A percentile compares a stretch with the other conserved stretches of the same genome.
phyloP scores from a whole-genome alignment of 371 early-diverging fungal genomes.

The Mucor ambiguus region DNA sequence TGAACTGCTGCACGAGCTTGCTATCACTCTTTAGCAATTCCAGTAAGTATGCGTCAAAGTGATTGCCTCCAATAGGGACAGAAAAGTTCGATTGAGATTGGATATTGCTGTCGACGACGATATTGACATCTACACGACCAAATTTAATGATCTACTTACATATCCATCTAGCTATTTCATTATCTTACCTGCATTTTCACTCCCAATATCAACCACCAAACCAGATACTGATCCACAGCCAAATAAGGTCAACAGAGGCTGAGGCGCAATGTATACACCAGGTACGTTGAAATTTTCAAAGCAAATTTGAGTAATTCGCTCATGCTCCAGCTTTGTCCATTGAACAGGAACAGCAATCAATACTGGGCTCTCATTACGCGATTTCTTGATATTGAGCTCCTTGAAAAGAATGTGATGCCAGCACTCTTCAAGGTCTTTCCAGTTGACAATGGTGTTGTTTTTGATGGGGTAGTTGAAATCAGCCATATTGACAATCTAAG shows the following conservation, averaged over 20 bases:
- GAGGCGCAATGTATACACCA: conserved; percentile 81
- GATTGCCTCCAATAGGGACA: conserved; percentile 70
- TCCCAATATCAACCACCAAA: conserved; percentile 89
- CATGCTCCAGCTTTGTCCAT: conserved; percentile 86
- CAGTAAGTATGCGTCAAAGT: conserved; percentile 66
- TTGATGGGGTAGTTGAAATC: conserved; percentile 60
- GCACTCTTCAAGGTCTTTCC: conserved; percentile 77
- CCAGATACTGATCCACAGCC: conserved; percentile 82
- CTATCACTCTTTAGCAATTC: conserved; percentile 59
- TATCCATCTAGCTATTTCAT: not conserved
- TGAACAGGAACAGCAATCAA: conserved; percentile 75
- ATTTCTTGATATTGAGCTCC: conserved; percentile 74
- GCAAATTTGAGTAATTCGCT: conserved; percentile 82
- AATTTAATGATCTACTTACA: not conserved
- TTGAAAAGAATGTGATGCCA: conserved; percentile 78
- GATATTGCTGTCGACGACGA: conserved; percentile 71
- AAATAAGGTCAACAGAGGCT: conserved; percentile 81
- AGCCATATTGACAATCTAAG: conserved; percentile 38
- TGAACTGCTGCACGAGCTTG: conserved; percentile 53
- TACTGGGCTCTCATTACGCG: conserved; percentile 78
- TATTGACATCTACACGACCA: conserved; percentile 60
- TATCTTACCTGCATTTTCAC: conserved; percentile 65
- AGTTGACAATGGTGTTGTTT: conserved; percentile 68
- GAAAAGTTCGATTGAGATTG: conserved; percentile 61
- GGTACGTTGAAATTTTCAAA: conserved; percentile 92